These are phyloP conservation scores for Wallacemonas collosoma DNA, from an alignment of 208 protist genomes.

Conservation along the genomic window DNA sequence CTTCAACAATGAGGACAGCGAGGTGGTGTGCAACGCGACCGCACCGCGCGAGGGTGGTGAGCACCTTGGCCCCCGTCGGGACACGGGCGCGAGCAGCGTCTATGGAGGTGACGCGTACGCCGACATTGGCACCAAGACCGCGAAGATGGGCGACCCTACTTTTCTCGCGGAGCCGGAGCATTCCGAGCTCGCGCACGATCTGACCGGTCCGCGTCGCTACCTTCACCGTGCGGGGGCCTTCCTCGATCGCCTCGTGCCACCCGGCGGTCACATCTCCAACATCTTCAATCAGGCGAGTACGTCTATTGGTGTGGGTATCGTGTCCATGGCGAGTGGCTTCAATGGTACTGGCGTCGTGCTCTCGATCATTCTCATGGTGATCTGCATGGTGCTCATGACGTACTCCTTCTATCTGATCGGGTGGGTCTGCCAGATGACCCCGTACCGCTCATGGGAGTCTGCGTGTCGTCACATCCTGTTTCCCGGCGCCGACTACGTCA, in stretches of 20 bases:
- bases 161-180: not conserved
- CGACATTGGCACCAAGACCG: not conserved
- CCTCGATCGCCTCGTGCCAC: constrained; percentile 33
- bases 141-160: not conserved
- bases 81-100: not conserved
- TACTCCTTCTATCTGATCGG: constrained; percentile 76
- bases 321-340: constrained; percentile 66
- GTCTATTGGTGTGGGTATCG: constrained; percentile 61
- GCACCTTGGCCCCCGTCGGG: not conserved
- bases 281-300: constrained; percentile 60
- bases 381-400: constrained; percentile 42
- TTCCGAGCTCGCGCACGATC: constrained; percentile 1
- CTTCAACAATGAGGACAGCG: constrained; percentile 1
- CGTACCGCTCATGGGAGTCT: constrained; percentile 50
- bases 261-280: constrained; percentile 50
- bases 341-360: constrained; percentile 46
- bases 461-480: constrained; percentile 58
- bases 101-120: constrained; percentile 4
- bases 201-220: constrained; percentile 3
- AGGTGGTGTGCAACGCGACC: not conserved
- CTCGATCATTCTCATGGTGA: constrained; percentile 45
- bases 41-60: not conserved
- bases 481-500: constrained; percentile 54
- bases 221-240: not conserved
- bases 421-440: constrained; percentile 46